Percentiles rank a stretch among this genome's conserved stretches.
Conservation (phyloP, 2,329 filamentous ascomycete genomes). For the Penicillium sp. region DNA sequence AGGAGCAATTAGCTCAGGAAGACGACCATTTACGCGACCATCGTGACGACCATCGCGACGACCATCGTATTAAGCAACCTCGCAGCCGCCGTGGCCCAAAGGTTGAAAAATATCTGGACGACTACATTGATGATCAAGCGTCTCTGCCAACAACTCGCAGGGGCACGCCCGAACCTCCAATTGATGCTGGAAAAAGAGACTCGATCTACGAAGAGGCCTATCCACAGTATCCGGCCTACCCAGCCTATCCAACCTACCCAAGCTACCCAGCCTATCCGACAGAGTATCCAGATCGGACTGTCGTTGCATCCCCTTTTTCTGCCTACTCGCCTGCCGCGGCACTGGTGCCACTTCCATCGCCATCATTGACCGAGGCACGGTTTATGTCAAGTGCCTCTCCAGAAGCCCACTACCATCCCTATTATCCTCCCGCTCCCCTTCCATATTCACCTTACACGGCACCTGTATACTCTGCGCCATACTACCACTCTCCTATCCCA, state of each 20-base stretch:
- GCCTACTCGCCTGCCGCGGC: slow-evolving; percentile 26
- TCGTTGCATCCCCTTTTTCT: slow-evolving; percentile 27
- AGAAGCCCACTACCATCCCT: slow-evolving; percentile 25
- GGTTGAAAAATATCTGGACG: background rate
- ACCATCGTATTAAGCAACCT: background rate
- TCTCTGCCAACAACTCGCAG: background rate
- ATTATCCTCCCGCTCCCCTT: slow-evolving; percentile 28
- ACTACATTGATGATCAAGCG: background rate
- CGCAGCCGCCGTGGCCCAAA: background rate
- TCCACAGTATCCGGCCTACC: background rate
- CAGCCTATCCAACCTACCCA: background rate
- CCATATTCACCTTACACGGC: slow-evolving; percentile 23
- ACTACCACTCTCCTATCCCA: slow-evolving; percentile 29
- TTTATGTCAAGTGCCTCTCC: slow-evolving; percentile 30
- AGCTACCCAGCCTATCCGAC: background rate
- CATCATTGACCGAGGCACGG: slow-evolving; percentile 32
- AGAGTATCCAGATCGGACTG: slow-evolving; percentile 17
- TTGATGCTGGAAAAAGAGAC: background rate
- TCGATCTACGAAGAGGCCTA: background rate
- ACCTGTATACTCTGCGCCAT: background rate
- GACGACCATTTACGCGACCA: slow-evolving; percentile 2
- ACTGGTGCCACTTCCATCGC: slow-evolving; percentile 33
- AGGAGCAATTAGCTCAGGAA: slow-evolving; percentile 14
- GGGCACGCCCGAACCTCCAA: background rate
- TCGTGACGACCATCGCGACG: background rate